Conservation (phyloP, 352 stramenopile genomes). For the Saprolegnia parasitica region DNA sequence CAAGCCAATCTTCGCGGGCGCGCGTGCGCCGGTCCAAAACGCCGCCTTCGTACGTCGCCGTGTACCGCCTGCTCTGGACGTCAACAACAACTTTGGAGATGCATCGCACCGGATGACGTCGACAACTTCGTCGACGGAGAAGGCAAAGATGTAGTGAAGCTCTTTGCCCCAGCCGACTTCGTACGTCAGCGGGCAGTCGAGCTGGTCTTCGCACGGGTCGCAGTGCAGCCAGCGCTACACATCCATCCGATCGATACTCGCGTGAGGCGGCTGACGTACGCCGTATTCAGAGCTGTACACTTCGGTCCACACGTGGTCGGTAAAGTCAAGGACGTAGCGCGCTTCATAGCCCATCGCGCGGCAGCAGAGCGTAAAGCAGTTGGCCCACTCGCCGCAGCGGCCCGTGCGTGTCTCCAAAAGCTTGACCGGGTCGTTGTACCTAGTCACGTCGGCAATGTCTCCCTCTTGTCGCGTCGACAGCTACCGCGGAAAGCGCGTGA, state of each 20-base stretch:
- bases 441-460: neutral
- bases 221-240: constrained; percentile 87
- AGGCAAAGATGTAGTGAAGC: constrained; percentile 89
- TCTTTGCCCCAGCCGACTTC: constrained; percentile 94
- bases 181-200: constrained; percentile 91
- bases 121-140: constrained; percentile 82
- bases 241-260: no score
- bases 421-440: constrained; percentile 87
- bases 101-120: constrained; percentile 70
- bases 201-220: constrained; percentile 91
- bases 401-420: constrained; percentile 75
- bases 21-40: constrained; percentile 58
- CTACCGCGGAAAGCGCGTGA: constrained; percentile 78
- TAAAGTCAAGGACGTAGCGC: constrained; percentile 91
- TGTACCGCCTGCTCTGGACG: constrained; percentile 44
- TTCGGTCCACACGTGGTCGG: constrained; percentile 95
- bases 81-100: neutral
- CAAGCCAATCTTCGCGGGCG: constrained; percentile 62
- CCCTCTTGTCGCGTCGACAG: neutral
- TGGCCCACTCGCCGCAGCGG: constrained; percentile 91
- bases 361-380: constrained; percentile 90
- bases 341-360: constrained; percentile 86
- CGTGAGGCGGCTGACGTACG: constrained; percentile 16
- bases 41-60: constrained; percentile 51
- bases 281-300: constrained; percentile 75